phyloP scores from a whole-genome alignment of 306 rosid genomes.

The Lupinus albus region DNA sequence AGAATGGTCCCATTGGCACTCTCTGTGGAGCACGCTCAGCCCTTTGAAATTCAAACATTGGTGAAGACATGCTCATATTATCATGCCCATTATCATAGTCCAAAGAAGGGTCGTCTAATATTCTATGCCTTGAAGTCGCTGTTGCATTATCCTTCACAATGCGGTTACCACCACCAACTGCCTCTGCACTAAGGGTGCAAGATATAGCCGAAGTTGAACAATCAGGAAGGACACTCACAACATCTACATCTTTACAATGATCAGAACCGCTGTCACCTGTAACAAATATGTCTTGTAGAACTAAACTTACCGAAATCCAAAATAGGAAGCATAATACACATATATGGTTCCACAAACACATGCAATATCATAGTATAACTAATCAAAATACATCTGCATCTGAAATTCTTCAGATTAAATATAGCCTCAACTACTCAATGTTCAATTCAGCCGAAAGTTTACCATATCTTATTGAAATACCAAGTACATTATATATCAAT shows the following conservation, averaged over 20 bases:
- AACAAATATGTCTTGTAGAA: conserved; percentile 29
- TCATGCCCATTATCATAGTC: conserved; percentile 69
- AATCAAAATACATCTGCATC: conserved; percentile 14
- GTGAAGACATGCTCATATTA: conserved; percentile 51
- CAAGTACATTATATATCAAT: conserved; percentile 1
- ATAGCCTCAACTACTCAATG: neutral
- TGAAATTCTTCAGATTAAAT: conserved; percentile 24
- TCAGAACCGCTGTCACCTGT: conserved; percentile 74
- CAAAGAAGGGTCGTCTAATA: conserved; percentile 58
- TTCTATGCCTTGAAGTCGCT: conserved; percentile 53
- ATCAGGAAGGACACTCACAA: conserved; percentile 79
- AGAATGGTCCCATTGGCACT: conserved; percentile 72
- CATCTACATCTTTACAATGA: conserved; percentile 81
- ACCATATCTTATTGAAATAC: conserved; percentile 2
- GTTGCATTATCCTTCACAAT: conserved; percentile 50
- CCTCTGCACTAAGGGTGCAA: conserved; percentile 50
- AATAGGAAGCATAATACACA: neutral
- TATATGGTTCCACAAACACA: neutral
- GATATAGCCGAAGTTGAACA: conserved; percentile 54
- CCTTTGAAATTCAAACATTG: conserved; percentile 87
- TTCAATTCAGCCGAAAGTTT: neutral
- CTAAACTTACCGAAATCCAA: conserved; percentile 28
- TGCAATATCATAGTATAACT: conserved; percentile 12
- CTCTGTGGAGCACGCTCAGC: conserved; percentile 74
- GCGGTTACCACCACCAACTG: conserved; percentile 46